These are phyloP conservation scores for Yamadazyma dendronema DNA, from an alignment of 1,139 yeast genomes.

Conservation along the genomic window DNA sequence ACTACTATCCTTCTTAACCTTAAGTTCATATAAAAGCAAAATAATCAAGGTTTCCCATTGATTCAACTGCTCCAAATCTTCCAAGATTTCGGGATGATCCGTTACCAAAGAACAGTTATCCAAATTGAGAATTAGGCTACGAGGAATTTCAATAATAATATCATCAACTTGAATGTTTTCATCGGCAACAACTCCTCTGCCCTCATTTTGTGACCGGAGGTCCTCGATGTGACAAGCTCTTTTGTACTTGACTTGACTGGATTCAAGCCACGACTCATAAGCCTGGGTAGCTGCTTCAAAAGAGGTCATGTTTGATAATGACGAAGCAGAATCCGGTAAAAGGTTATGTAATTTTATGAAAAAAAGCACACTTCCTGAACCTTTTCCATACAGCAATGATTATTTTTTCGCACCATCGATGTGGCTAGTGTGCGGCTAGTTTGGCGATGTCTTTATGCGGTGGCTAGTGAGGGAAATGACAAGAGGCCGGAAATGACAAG, in stretches of 20 bases:
- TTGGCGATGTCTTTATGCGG: too few species aligned
- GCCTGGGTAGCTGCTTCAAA: conserved; percentile 28
- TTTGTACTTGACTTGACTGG: conserved; percentile 47
- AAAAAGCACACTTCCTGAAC: not conserved
- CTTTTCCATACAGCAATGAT: not conserved
- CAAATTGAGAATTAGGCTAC: conserved; percentile 54
- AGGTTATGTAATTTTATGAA: not conserved
- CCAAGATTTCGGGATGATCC: conserved; percentile 30
- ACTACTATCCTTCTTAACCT: conserved; percentile 40
- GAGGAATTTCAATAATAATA: conserved; percentile 66
- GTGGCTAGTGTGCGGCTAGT: not conserved
- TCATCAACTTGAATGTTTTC: conserved; percentile 61
- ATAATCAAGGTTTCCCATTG: conserved; percentile 82
- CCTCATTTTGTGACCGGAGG: conserved; percentile 57
- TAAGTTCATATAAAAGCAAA: conserved; percentile 58
- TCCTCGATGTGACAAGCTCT: conserved; percentile 61
- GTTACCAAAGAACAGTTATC: conserved; percentile 50
- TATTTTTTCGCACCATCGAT: conserved; percentile 1
- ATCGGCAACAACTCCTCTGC: conserved; percentile 73
- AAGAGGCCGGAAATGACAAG: too few species aligned
- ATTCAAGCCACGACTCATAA: conserved; percentile 55
- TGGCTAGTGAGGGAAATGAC: too few species aligned
- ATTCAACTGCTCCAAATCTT: conserved; percentile 42
- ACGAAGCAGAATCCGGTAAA: too few species aligned
- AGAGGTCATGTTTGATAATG: not conserved